These are phyloP conservation scores for Hypholoma fasciculare DNA, from an alignment of 768 basidiomycete species.

Conservation along the genomic window DNA sequence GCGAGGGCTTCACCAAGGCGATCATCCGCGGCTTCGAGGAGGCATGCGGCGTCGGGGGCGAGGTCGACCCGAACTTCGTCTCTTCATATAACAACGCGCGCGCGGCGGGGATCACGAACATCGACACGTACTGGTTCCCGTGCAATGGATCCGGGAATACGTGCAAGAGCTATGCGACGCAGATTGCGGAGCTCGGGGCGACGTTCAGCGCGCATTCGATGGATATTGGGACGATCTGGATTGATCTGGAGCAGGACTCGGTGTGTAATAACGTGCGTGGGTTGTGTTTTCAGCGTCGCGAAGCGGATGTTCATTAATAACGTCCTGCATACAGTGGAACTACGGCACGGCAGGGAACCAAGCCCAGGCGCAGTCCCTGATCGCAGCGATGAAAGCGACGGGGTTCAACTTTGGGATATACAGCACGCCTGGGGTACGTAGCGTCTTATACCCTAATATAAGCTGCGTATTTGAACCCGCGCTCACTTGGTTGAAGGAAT, in stretches of 20 bases:
- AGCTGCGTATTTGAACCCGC: neutral
- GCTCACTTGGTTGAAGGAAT: conserved; percentile 14
- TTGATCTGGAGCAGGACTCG: conserved; percentile 20
- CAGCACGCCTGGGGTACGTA: conserved; percentile 18
- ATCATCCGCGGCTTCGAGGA: conserved; percentile 20
- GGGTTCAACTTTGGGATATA: conserved; percentile 20
- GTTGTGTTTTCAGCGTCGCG: too few relatives aligned
- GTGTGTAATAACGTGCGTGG: conserved; percentile 16
- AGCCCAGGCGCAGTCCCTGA: conserved; percentile 14
- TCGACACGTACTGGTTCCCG: conserved; percentile 21
- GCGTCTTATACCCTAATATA: too few relatives aligned
- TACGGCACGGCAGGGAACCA: conserved; percentile 16
- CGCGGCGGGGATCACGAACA: conserved; percentile 17
- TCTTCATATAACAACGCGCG: conserved; percentile 17
- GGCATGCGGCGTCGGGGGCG: conserved; percentile 16
- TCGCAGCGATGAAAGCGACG: conserved; percentile 16
- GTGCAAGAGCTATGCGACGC: conserved; percentile 17
- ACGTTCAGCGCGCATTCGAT: conserved; percentile 17
- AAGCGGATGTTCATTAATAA: too few relatives aligned
- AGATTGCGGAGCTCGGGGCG: conserved; percentile 11
- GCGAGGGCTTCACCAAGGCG: conserved; percentile 21
- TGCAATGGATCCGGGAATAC: conserved; percentile 19
- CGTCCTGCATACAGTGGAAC: conserved; percentile 8
- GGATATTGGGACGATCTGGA: conserved; percentile 19
- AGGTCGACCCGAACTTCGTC: conserved; percentile 22